phyloP scores from a whole-genome alignment of 2,329 filamentous ascomycete genomes.

The Apiospora pterosperma region DNA sequence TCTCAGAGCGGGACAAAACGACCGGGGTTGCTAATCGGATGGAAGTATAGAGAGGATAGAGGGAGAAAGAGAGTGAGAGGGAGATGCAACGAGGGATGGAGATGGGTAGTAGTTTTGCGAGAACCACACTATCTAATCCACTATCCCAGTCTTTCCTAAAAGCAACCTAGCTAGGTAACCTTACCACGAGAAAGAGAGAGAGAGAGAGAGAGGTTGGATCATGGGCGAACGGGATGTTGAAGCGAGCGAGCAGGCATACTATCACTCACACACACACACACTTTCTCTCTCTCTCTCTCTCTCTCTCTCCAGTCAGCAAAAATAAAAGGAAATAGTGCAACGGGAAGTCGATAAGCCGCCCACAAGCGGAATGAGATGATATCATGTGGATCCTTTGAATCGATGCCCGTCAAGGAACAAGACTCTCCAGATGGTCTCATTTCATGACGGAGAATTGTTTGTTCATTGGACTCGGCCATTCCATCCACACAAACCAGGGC shows the following conservation, averaged over 20 bases:
- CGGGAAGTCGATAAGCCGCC: background rate
- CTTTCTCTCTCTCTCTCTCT: no score
- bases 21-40: background rate
- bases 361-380: background rate
- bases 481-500: background rate
- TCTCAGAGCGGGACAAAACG: background rate
- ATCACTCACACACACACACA: background rate
- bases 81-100: background rate
- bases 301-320: background rate
- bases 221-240: background rate
- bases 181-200: no score
- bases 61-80: background rate
- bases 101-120: constrained; percentile 1
- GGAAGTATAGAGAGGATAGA: background rate
- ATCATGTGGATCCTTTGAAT: background rate
- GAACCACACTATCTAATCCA: background rate
- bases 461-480: constrained; percentile 1
- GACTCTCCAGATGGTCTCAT: background rate
- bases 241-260: no score
- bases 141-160: background rate
- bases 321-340: background rate
- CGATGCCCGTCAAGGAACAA: background rate
- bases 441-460: constrained; percentile 1
- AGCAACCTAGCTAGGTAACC: background rate
- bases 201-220: background rate